Conservation (phyloP, 352 stramenopile species). For the Pythium sukuiense region DNA sequence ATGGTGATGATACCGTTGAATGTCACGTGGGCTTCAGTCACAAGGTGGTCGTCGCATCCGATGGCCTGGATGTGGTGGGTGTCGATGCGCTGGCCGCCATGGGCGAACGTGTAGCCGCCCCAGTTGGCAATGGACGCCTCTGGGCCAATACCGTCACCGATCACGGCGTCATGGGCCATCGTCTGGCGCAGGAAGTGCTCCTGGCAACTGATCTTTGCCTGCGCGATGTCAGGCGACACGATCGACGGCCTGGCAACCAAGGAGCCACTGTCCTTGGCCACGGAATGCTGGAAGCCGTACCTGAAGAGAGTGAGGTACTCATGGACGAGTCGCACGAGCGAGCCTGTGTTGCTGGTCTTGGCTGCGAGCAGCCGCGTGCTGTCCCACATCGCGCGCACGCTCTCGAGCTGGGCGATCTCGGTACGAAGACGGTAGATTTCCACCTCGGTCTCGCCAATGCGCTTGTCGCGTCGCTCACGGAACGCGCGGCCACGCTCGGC, state of each 20-base stretch:
- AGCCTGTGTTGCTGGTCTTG: conserved; percentile 22
- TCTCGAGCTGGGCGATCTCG: conserved; percentile 22
- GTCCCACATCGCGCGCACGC: conserved; percentile 22
- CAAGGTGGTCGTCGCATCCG: conserved; percentile 19
- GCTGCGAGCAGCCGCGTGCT: conserved; percentile 21
- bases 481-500: conserved; percentile 29
- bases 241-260: neutral
- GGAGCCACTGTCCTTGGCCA: neutral
- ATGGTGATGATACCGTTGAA: conserved; percentile 24
- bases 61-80: conserved; percentile 10
- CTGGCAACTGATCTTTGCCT: conserved; percentile 25
- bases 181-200: conserved; percentile 27
- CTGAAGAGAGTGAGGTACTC: conserved; percentile 26
- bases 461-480: conserved; percentile 19
- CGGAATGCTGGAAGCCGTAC: conserved; percentile 16
- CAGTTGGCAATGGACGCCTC: conserved; percentile 26
- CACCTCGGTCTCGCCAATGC: conserved; percentile 24
- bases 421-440: conserved; percentile 24
- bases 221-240: conserved; percentile 19
- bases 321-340: conserved; percentile 21
- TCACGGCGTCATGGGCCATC: conserved; percentile 15
- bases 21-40: conserved; percentile 23
- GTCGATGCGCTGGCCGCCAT: conserved; percentile 20
- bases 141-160: conserved; percentile 18
- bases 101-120: conserved; percentile 21